Percentiles rank a stretch among this genome's conserved stretches.
Conservation (phyloP, 192 early-diverging fungal species). For the Coemansia sp. region DNA sequence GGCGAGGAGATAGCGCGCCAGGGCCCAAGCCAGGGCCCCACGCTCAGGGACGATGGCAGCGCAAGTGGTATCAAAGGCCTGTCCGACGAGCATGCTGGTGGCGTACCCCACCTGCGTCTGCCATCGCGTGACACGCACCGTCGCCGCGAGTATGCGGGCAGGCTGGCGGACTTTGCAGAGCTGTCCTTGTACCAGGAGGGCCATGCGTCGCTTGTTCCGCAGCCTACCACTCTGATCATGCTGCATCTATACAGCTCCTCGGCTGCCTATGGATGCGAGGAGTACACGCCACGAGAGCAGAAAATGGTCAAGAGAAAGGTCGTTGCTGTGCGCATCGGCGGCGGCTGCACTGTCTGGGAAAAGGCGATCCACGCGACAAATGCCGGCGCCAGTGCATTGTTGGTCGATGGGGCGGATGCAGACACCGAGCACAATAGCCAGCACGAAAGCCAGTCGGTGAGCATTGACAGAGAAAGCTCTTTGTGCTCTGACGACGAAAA, state of each 20-base stretch:
- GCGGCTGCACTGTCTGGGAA: slow-evolving; percentile 35
- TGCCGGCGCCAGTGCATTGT: slow-evolving; percentile 40
- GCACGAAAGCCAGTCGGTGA: not conserved
- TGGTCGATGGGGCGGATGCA: slow-evolving; percentile 12
- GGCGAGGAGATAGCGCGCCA: not conserved
- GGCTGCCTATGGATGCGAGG: slow-evolving; percentile 38
- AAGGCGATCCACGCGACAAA: slow-evolving; percentile 46
- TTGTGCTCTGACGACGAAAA: not conserved
- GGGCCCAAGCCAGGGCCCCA: not conserved
- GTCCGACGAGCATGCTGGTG: slow-evolving; percentile 7
- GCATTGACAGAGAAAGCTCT: not conserved
- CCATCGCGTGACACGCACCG: slow-evolving; percentile 10
- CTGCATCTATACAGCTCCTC: slow-evolving; percentile 26
- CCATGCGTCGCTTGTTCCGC: slow-evolving; percentile 19
- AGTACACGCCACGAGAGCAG: slow-evolving; percentile 37
- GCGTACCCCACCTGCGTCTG: too few species aligned
- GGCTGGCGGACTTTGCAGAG: slow-evolving; percentile 40
- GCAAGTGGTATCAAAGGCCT: not conserved
- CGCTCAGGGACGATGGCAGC: slow-evolving; percentile 1
- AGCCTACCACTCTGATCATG: slow-evolving; percentile 29
- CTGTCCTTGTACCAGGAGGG: slow-evolving; percentile 28
- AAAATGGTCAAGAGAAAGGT: slow-evolving; percentile 23
- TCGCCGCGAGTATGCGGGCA: slow-evolving; percentile 31
- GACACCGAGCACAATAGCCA: slow-evolving; percentile 1
- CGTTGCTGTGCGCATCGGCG: slow-evolving; percentile 32